A percentile compares a stretch with the other conserved stretches of the same genome.
Evolutionary conservation across 768 basidiomycete species (phyloP).

Genomic region (Cyclocybe cylindracea): DNA sequence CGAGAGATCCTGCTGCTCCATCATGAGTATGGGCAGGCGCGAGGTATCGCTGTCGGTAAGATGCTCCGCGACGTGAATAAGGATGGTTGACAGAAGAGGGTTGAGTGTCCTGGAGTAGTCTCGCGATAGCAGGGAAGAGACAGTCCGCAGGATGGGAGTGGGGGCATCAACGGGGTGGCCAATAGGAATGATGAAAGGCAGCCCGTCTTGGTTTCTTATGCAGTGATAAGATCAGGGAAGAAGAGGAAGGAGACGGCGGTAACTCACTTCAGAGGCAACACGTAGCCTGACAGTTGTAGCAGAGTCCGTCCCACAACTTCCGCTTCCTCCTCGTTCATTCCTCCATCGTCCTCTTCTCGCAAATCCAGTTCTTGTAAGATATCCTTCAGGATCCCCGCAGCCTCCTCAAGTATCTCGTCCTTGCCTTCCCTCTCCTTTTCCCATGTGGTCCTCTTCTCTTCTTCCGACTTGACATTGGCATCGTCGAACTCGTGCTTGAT

Average conservation of each 20-base stretch:
- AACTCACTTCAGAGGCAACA: conserved; percentile 60
- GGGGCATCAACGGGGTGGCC: conserved; percentile 54
- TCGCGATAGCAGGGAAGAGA: conserved; percentile 64
- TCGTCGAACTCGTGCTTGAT: conserved; percentile 38
- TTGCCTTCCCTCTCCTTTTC: conserved; percentile 33
- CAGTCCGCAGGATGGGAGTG: conserved; percentile 60
- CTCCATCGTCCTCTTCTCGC: conserved; percentile 51
- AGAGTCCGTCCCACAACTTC: conserved; percentile 63
- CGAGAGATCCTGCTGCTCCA: conserved; percentile 65
- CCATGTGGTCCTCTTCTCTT: conserved; percentile 17
- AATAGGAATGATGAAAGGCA: conserved; percentile 47
- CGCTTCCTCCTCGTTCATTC: conserved; percentile 69
- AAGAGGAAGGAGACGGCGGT: background rate
- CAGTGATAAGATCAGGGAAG: background rate
- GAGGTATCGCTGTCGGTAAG: conserved; percentile 70
- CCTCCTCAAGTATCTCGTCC: conserved; percentile 68
- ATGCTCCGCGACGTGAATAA: conserved; percentile 68
- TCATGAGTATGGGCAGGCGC: conserved; percentile 61
- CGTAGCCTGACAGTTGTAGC: conserved; percentile 56
- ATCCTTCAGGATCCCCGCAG: conserved; percentile 69
- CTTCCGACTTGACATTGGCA: conserved; percentile 20
- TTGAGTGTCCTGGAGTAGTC: conserved; percentile 59
- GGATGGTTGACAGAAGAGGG: conserved; percentile 61
- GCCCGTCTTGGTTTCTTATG: conserved; percentile 30
- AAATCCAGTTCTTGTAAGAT: conserved; percentile 73